Conservation (phyloP, 169 alveolate genomes). For the Eimeria zaria region DNA sequence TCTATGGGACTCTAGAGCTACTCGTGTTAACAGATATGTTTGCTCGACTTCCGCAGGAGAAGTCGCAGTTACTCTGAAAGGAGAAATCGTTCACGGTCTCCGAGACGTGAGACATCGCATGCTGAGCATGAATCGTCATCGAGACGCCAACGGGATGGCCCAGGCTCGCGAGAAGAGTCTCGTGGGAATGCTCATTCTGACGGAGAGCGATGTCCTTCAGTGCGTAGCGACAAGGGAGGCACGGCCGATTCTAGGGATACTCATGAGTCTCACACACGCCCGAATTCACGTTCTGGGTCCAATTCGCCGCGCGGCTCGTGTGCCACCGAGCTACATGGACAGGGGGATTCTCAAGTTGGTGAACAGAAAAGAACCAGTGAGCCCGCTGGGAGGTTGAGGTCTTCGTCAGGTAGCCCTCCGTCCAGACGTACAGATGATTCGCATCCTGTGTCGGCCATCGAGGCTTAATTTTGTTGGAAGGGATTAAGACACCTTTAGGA, state of each 20-base stretch:
- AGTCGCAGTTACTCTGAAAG: constrained; percentile 37
- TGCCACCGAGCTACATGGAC: constrained; percentile 3
- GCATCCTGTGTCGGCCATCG: constrained; percentile 29
- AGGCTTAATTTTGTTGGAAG: not conserved
- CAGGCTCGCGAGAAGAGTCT: constrained; percentile 18
- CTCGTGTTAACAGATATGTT: not conserved
- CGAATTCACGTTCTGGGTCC: constrained; percentile 37
- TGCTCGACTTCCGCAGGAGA: not conserved
- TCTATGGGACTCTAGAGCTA: not conserved
- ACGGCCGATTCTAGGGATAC: constrained; percentile 34
- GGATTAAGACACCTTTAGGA: not conserved
- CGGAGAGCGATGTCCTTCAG: constrained; percentile 24
- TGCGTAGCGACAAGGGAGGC: constrained; percentile 52
- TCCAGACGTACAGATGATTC: not conserved
- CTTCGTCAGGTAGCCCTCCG: constrained; percentile 19
- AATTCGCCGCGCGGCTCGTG: constrained; percentile 6
- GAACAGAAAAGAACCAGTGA: constrained; percentile 41
- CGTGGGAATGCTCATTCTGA: constrained; percentile 35
- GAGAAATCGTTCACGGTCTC: constrained; percentile 41
- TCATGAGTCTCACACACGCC: constrained; percentile 58
- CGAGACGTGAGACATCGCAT: constrained; percentile 23
- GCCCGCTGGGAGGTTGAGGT: constrained; percentile 23
- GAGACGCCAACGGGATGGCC: constrained; percentile 40
- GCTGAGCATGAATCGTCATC: constrained; percentile 49
- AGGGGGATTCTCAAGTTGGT: not conserved